phyloP scores from a whole-genome alignment of 108 stramenopile genomes.

The Cyclotella choctawhatcheeana region DNA sequence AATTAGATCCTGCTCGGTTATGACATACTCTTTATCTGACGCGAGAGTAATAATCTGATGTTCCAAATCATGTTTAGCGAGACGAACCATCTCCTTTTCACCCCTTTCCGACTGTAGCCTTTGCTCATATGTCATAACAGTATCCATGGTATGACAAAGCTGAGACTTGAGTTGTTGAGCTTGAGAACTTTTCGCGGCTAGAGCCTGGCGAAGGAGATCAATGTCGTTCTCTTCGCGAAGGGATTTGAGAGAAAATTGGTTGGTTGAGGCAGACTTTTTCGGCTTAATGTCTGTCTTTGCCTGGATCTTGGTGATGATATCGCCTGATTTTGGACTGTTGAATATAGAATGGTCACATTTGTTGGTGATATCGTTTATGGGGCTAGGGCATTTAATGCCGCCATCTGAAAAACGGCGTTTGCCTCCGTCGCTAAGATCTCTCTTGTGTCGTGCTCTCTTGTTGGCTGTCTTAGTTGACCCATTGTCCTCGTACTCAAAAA shows the following conservation, averaged over 20 bases:
- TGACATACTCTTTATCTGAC: constrained; percentile 49
- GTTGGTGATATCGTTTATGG: constrained; percentile 10
- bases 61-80: constrained; percentile 51
- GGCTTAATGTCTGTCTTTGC: constrained; percentile 51
- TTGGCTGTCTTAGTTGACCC: constrained; percentile 25
- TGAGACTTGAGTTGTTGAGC: constrained; percentile 31
- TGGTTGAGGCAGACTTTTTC: constrained; percentile 27
- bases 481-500: constrained; percentile 44
- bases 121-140: constrained; percentile 6
- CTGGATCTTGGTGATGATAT: constrained; percentile 23
- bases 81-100: constrained; percentile 50
- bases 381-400: constrained; percentile 29
- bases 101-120: constrained; percentile 32
- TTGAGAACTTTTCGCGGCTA: constrained; percentile 53
- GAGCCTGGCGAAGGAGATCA: constrained; percentile 42
- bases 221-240: constrained; percentile 35
- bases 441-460: constrained; percentile 10
- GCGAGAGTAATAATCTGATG: constrained; percentile 43
- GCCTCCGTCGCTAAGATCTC: constrained; percentile 12
- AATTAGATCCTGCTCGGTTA: constrained; percentile 43
- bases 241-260: constrained; percentile 17
- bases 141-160: constrained; percentile 19
- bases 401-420: constrained; percentile 53
- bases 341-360: constrained; percentile 3
- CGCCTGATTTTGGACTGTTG: constrained; percentile 32